phyloP scores from a whole-genome alignment of 805 yeast genomes.

The Saturnispora saitoi region DNA sequence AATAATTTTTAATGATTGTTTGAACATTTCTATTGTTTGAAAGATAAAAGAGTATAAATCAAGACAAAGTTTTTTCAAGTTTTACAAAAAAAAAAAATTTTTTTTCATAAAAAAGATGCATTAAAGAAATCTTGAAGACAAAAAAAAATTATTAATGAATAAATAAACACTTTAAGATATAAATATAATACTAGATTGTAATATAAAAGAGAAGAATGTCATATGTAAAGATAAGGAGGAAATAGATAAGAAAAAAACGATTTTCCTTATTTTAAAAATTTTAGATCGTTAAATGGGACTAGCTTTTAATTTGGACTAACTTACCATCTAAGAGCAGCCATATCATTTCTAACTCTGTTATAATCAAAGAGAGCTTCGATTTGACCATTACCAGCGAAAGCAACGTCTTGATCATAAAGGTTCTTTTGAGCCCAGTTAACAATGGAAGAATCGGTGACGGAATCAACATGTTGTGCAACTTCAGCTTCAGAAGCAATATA shows the following conservation, averaged over 20 bases:
- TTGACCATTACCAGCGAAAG: constrained; percentile 77
- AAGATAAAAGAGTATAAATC: no score
- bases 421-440: constrained; percentile 66
- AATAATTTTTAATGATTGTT: no score
- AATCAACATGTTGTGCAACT: constrained; percentile 53
- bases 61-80: no score
- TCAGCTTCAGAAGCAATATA: constrained; percentile 54
- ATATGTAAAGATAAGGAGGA: constrained; percentile 1
- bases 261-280: no score
- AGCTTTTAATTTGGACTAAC: background rate
- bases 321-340: constrained; percentile 83
- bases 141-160: background rate
- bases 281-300: background rate
- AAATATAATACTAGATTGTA: constrained; percentile 3
- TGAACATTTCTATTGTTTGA: no score
- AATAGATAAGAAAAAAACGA: background rate
- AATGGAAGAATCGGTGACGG: constrained; percentile 49
- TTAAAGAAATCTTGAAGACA: no score
- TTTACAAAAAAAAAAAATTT: no score
- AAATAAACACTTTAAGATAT: constrained; percentile 4
- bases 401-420: constrained; percentile 81
- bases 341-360: constrained; percentile 79
- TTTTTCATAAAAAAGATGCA: no score
- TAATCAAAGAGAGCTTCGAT: constrained; percentile 79
- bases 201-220: constrained; percentile 1